Percentiles rank a stretch among this genome's conserved stretches.
phyloP scores from a whole-genome alignment of 2,329 filamentous ascomycete species.

The Penicillium sp. region DNA sequence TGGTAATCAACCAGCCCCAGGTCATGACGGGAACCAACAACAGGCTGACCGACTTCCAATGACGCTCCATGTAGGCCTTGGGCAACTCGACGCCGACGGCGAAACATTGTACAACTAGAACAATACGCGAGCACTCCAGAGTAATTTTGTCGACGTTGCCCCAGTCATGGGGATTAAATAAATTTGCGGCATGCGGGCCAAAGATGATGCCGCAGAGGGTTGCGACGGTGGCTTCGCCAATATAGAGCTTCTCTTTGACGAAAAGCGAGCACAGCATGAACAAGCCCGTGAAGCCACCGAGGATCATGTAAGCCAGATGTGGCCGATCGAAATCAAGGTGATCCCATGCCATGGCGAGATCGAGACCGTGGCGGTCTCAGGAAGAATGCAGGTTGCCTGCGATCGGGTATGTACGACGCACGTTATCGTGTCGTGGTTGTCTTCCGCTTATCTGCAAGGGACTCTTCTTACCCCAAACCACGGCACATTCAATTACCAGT shows the following conservation, averaged over 20 bases:
- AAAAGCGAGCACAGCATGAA: constrained; percentile 99
- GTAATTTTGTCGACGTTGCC: constrained; percentile 69
- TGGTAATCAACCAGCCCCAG: constrained; percentile 80
- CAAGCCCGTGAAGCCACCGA: constrained; percentile 94
- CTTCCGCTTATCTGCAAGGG: background rate
- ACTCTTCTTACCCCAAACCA: constrained; percentile 2
- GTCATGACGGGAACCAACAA: constrained; percentile 96
- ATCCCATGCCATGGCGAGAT: constrained; percentile 50
- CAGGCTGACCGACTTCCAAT: constrained; percentile 90
- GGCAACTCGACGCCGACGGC: constrained; percentile 72
- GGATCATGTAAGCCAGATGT: constrained; percentile 97
- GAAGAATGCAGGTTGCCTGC: background rate
- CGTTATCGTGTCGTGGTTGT: background rate
- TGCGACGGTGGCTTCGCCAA: constrained; percentile 95
- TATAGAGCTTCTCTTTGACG: constrained; percentile 98
- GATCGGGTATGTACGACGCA: background rate
- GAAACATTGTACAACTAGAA: constrained; percentile 73
- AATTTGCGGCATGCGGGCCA: constrained; percentile 65
- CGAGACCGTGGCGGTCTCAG: constrained; percentile 15
- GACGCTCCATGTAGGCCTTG: constrained; percentile 86
- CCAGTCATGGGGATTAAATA: constrained; percentile 64
- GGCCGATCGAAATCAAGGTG: constrained; percentile 75
- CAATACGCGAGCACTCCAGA: constrained; percentile 70
- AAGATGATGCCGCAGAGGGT: constrained; percentile 71
- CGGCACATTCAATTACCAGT: constrained; percentile 23